A percentile compares a stretch with the other conserved stretches of the same genome.
These are phyloP conservation scores for Diaporthe australafricana DNA, from an alignment of 2,329 filamentous ascomycete genomes.

Conservation along the genomic window DNA sequence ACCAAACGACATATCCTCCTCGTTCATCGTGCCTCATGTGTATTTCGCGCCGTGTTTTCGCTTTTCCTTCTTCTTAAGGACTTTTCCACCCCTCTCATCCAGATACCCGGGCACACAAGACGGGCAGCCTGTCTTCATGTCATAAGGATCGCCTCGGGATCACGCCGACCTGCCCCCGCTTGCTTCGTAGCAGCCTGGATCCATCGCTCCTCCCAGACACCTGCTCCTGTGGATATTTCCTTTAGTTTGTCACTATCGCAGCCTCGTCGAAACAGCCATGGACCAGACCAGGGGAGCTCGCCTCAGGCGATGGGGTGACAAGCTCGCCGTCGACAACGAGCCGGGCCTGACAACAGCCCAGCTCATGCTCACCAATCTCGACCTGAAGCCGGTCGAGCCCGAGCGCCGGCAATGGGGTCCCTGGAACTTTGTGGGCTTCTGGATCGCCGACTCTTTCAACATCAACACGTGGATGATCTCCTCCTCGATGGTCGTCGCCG, in stretches of 20 bases:
- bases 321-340: constrained; percentile 79
- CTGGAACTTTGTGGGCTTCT: constrained; percentile 91
- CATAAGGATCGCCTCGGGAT: background rate
- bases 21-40: fast-evolving
- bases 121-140: background rate
- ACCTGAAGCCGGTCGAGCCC: constrained; percentile 84
- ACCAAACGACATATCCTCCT: background rate
- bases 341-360: constrained; percentile 81
- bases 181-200: background rate
- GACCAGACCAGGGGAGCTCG: constrained; percentile 49
- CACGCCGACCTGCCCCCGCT: background rate
- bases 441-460: constrained; percentile 88
- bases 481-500: constrained; percentile 81
- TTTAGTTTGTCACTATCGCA: background rate
- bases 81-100: background rate
- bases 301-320: constrained; percentile 61
- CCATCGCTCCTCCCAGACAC: constrained; percentile 25
- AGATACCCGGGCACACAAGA: background rate
- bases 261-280: constrained; percentile 42
- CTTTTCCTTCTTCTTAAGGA: background rate
- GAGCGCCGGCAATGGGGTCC: constrained; percentile 84
- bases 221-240: constrained; percentile 3
- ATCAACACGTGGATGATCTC: constrained; percentile 97
- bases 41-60: background rate
- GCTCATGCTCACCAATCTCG: constrained; percentile 88